Conservation (phyloP, 352 stramenopile species). For the Globisporangium iwayamae region DNA sequence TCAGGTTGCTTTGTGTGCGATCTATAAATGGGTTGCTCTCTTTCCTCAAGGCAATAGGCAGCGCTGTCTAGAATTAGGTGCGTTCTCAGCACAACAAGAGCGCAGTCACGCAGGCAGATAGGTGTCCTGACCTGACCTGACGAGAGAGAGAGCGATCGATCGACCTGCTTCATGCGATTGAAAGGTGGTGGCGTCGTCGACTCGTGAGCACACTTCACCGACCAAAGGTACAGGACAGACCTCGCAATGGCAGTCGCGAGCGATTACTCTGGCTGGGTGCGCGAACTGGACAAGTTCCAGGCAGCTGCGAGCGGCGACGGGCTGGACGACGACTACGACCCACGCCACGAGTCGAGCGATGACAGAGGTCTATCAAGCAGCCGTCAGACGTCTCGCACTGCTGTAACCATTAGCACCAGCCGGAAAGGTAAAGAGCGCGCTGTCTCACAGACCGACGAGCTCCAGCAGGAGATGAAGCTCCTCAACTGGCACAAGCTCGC, state of each 20-base stretch:
- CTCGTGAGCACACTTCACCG: background rate
- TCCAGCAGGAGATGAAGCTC: constrained; percentile 91
- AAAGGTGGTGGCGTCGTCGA: background rate
- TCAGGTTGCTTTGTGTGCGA: constrained; percentile 1
- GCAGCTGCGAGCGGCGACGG: constrained; percentile 1
- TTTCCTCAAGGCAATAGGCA: background rate
- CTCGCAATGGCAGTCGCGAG: constrained; percentile 16
- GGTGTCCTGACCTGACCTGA: background rate
- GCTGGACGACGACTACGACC: constrained; percentile 5
- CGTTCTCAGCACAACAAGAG: background rate
- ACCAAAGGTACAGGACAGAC: background rate
- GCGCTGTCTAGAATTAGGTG: constrained; percentile 1
- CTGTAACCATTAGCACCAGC: constrained; percentile 1
- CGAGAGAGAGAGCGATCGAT: background rate
- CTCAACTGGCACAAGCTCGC: constrained; percentile 94
- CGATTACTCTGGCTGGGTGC: constrained; percentile 22
- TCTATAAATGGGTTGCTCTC: background rate
- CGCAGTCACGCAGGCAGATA: background rate
- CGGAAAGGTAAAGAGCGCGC: constrained; percentile 16
- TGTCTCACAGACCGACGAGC: constrained; percentile 71
- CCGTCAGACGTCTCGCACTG: constrained; percentile 7
- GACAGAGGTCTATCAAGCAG: background rate
- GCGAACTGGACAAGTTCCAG: constrained; percentile 19
- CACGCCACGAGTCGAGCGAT: constrained; percentile 14
- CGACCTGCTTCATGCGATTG: constrained; percentile 6